Conservation (phyloP, 306 rosid species). For the Citrullus amarus region DNA sequence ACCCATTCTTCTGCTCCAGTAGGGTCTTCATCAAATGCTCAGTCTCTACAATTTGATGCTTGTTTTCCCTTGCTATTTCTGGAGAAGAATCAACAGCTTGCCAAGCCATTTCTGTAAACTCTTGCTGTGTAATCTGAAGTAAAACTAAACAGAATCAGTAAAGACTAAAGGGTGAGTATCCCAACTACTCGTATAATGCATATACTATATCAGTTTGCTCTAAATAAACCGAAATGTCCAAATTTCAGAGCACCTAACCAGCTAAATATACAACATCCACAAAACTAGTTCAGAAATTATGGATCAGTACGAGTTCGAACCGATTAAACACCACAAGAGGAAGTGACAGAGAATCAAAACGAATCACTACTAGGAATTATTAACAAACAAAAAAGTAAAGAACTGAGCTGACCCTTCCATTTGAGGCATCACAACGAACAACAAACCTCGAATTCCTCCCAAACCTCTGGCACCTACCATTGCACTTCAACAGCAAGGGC, state of each 20-base stretch:
- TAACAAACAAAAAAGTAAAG: background rate
- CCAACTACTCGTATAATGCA: background rate
- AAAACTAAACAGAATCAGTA: conserved; percentile 16
- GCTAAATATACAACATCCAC: background rate
- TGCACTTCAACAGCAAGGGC: conserved; percentile 21
- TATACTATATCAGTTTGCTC: background rate
- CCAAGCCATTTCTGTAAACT: conserved; percentile 98
- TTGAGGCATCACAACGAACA: conserved; percentile 52
- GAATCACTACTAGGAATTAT: background rate
- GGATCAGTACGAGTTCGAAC: background rate
- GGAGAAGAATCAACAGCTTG: conserved; percentile 77
- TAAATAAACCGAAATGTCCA: background rate
- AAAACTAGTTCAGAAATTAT: background rate
- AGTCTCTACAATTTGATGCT: conserved; percentile 97
- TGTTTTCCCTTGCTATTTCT: conserved; percentile 87
- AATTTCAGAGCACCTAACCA: background rate
- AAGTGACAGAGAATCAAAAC: background rate
- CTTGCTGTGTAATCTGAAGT: conserved; percentile 84
- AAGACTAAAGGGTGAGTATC: background rate
- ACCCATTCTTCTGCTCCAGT: conserved; percentile 94
- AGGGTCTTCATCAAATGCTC: conserved; percentile 91
- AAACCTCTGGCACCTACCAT: conserved; percentile 19
- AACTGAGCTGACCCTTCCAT: conserved; percentile 64
- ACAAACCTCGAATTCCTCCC: conserved; percentile 22
- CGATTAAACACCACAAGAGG: background rate